Evolutionary conservation across 164 flowering plant species (phyloP), one percentile per base, ranked within the genome.

Genomic region (Brasenia schreberi): DNA sequence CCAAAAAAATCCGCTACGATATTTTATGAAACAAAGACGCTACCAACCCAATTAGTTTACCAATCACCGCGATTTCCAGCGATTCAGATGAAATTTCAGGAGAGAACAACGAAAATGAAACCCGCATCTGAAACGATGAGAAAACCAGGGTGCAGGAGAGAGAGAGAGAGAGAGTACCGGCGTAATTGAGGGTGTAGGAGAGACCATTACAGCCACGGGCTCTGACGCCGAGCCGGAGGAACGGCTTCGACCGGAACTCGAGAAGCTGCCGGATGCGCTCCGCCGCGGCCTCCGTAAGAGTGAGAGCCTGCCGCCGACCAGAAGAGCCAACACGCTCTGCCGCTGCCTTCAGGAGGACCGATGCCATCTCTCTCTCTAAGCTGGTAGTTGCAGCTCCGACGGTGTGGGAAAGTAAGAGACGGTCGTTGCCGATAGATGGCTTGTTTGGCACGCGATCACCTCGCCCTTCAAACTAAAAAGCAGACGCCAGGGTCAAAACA

Each of bases 161-260:
- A 17, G 56, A 61, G 19, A 45, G 0, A 33, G 14, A 5, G 17
- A 0, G 6, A 49, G 10, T 49, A 90, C 98, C 98, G 33, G 98
- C 92, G 59, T 93, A 93, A 75, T 90, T 89, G 75, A 93, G 97
- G 67, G 95, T 86, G 81, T 90, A 93, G 61, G 96, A 88, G 69
- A 90, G 80, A 68, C 98, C 98, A 68, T 87, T 93, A 82, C 97
- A 90, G 19, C 98, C 98, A 17, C 97, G 96, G 75, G 94, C 85
- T 78, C 87, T 90, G 77, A 93, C 94, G 65, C 98, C 97, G 65
- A 93, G 88, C 67, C 72, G 76, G 70, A 93, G 91, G 66, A 75
- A 93, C 9, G 81, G 73, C 18, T 90, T 85, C 66, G 87, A 90
- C 11, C 98, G 85, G 69, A 79, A 85, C 56, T 85, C 75, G 6